Base-by-base conservation (phyloP, 164 flowering plant species). In the Magnolia changhungtana region DNA sequence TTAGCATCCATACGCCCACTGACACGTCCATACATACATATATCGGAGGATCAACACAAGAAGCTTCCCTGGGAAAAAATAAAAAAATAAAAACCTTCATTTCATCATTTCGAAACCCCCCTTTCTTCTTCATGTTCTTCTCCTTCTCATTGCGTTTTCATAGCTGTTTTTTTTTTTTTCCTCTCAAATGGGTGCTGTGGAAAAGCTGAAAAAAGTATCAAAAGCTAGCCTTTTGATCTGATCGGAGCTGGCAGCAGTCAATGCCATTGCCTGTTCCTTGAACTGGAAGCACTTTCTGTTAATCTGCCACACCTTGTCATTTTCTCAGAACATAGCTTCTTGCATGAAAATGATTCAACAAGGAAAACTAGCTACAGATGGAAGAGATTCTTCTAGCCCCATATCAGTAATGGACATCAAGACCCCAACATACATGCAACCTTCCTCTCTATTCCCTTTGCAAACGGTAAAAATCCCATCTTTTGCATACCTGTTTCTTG, bases 371-470 rank as follows among this genome's bases (percentile, higher is more conserved):
- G n/a, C 37, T 50, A 14, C 23, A 20, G 67, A 63, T 37, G n/a
- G 50, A 21, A 51, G 74, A 55, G 74, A 72, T 16, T 24, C 74
- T 13, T 18, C 37, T 3, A 61, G 75, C 50, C 52, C 67, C 75
- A 61, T 13, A 61, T 73, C 67, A 27, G 67, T 51, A 16, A 90
- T 89, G 96, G 90, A 91, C 84, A 82, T 87, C 80, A 71, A 85
- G 63, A 80, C 73, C 76, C 84, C 87, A 55, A 85, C 79, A 67
- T 85, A 68, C 82, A 78, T 83, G 72, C 87, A 84, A 67, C 8
- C 88, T 78, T 75, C 83, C 37, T 50, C 88, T 66, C 6, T 85
- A 1, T 83, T 85, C 79, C 55, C 85, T 1, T 77, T 83, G 64
- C 78, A 81, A 63, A 86, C 71, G 83, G 88, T 89, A 80, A 11